Percentiles rank a stretch among this genome's conserved stretches.
phyloP scores from a whole-genome alignment of 2,329 filamentous ascomycete genomes.

The Arthrocladium fulminans region DNA sequence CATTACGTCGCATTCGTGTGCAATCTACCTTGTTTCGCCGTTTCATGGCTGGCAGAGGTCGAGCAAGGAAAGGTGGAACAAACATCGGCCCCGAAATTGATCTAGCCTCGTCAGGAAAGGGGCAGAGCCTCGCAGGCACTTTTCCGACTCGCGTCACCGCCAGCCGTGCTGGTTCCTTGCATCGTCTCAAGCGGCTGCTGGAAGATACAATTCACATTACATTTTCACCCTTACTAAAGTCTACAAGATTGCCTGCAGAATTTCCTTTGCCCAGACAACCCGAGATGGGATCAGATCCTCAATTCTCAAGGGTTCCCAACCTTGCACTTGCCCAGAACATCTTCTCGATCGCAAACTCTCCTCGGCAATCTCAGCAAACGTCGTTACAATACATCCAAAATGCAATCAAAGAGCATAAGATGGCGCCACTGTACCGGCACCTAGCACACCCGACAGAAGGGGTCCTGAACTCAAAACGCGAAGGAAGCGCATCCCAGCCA shows the following conservation, averaged over 20 bases:
- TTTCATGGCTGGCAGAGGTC: no score
- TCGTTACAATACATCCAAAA: slow-evolving; percentile 54
- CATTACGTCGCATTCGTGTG: no score
- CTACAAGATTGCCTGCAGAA: no score
- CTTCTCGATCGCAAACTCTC: slow-evolving; percentile 54
- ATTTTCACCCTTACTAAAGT: no score
- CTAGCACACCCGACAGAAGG: slow-evolving; percentile 61
- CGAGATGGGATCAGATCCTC: slow-evolving; percentile 51
- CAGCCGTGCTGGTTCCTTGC: background rate
- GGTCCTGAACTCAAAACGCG: slow-evolving; percentile 67
- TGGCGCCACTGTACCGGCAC: slow-evolving; percentile 59
- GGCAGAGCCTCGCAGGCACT: background rate
- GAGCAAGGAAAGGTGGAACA: no score
- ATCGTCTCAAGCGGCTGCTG: background rate
- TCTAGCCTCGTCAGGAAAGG: background rate
- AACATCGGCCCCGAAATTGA: background rate
- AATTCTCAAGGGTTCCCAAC: slow-evolving; percentile 56
- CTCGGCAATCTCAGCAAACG: slow-evolving; percentile 43
- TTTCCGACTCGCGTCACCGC: background rate
- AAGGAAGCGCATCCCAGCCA: slow-evolving; percentile 42
- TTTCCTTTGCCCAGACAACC: background rate
- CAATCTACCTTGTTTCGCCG: no score
- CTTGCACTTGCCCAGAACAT: slow-evolving; percentile 58
- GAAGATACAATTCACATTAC: no score
- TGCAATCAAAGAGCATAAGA: slow-evolving; percentile 55